phyloP scores from a whole-genome alignment of 192 early-diverging fungal species.

The Coemansia sp. region DNA sequence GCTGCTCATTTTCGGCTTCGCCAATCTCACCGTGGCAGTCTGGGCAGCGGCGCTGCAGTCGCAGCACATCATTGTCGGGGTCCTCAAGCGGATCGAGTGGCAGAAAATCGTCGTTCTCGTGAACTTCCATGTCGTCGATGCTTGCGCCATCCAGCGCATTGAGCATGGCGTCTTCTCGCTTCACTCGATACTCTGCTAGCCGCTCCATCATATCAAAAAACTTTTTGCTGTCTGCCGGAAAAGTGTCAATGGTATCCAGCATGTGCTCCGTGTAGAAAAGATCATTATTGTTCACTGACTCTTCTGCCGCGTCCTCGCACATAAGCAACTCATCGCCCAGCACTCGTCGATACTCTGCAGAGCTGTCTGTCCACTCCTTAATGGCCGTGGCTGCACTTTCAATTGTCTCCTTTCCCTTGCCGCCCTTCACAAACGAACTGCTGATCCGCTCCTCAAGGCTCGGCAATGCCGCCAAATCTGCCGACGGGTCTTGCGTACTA shows the following conservation, averaged over 20 bases:
- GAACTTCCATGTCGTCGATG: constrained; percentile 51
- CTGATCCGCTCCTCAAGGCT: constrained; percentile 17
- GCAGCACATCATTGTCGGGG: constrained; percentile 15
- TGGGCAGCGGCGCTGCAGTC: constrained; percentile 30
- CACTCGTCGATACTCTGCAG: constrained; percentile 4
- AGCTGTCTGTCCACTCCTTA: constrained; percentile 13
- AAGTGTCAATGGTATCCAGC: constrained; percentile 44
- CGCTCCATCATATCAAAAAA: constrained; percentile 97
- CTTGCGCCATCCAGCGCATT: constrained; percentile 27
- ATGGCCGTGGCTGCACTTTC: constrained; percentile 14
- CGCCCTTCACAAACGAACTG: constrained; percentile 9
- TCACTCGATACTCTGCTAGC: constrained; percentile 85
- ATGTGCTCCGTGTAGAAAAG: constrained; percentile 50
- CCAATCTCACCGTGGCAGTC: constrained; percentile 51
- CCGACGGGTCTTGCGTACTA: not conserved
- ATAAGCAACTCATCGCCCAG: constrained; percentile 11
- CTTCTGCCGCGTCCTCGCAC: constrained; percentile 6
- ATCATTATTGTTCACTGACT: constrained; percentile 34
- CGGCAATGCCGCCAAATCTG: constrained; percentile 6
- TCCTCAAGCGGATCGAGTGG: not conserved
- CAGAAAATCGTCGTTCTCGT: constrained; percentile 39
- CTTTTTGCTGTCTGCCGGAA: constrained; percentile 84
- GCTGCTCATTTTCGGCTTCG: constrained; percentile 28
- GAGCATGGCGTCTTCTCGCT: constrained; percentile 64
- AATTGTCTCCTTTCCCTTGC: constrained; percentile 7